phyloP scores from a whole-genome alignment of 306 rosid genomes.

The Begonia fuchsioides region DNA sequence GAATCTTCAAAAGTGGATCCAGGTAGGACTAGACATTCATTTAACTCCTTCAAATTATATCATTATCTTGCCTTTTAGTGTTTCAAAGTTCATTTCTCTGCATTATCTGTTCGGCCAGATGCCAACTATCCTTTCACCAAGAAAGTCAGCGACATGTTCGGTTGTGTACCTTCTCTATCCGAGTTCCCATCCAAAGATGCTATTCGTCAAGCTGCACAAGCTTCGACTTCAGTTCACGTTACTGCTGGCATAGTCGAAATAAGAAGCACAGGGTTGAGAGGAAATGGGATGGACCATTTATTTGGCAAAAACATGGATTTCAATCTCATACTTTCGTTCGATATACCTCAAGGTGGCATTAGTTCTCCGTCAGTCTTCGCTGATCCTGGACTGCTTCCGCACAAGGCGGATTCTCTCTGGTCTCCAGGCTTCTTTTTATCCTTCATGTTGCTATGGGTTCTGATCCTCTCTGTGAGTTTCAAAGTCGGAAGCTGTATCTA shows the following conservation, averaged over 20 bases:
- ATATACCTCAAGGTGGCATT: slow-evolving; percentile 16
- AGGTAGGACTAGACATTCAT: slow-evolving; percentile 25
- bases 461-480: slow-evolving; percentile 50
- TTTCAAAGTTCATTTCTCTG: too few species aligned
- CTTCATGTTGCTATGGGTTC: slow-evolving; percentile 46
- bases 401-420: slow-evolving; percentile 45
- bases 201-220: slow-evolving; percentile 31
- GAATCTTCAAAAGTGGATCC: slow-evolving; percentile 19
- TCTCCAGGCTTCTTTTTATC: slow-evolving; percentile 46
- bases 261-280: slow-evolving; percentile 28
- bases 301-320: slow-evolving; percentile 48
- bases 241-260: slow-evolving; percentile 82
- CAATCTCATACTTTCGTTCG: slow-evolving; percentile 27
- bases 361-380: slow-evolving; percentile 21
- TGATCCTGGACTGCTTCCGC: slow-evolving; percentile 22
- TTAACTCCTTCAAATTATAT: background rate
- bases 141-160: slow-evolving; percentile 41
- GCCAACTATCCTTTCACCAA: slow-evolving; percentile 30
- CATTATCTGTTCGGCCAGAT: slow-evolving; percentile 20
- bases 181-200: slow-evolving; percentile 56
- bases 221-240: slow-evolving; percentile 54
- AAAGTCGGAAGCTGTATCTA: slow-evolving; percentile 53
- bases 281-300: slow-evolving; percentile 36
- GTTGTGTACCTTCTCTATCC: slow-evolving; percentile 56
- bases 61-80: slow-evolving; percentile 1